Evolutionary conservation across 2,329 filamentous ascomycete species (phyloP), one percentile per base, ranked within the genome.

Genomic region (Aspergillus sp.): DNA sequence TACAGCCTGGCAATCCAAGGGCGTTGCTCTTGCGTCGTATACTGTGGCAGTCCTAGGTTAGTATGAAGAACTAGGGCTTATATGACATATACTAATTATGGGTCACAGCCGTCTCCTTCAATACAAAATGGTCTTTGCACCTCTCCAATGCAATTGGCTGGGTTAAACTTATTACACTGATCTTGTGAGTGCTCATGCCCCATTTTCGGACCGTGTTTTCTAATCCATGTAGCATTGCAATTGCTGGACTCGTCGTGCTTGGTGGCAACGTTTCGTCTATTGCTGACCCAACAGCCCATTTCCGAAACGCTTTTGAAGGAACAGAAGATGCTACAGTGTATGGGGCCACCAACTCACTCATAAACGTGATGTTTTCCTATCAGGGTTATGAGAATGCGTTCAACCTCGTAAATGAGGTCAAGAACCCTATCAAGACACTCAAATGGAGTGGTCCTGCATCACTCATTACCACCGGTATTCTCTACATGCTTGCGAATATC

Each of bases 1-100:
- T 0, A 80, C 81, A 0, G 73, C 77, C n/a, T 90, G 87, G 88
- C 77, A 89, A 64, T 68, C 83, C 52, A 89, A 89, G 66, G 88
- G 86, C 1, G 82, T 89, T 3, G 87, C 87, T 0, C 73, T 89
- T 22, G 86, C 83, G 1, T 82, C 80, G 0, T 89, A 89, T 64
- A 86, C 83, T 0, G 65, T 86, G 0, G 85, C 85, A 3, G 76
- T 82, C 1, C 59, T 87, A 1, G 76, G 84, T 84, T 64, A 60
- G 81, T 75, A 11, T 8, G 32, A 3, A 8, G 34, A 17, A 4
- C 4, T 24, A 41, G 43, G 43, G 5, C 8, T 22, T 18, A 4
- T 18, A 38, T 34, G 22, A 36, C 44, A n/a, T 4, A 54, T n/a
- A n/a, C n/a, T 48, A 34, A 54, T 32, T 2, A 39, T 39, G 30